Evolutionary conservation across 139 green algal genomes (phyloP).

Genomic region (Chlamydomonas incerta): DNA sequence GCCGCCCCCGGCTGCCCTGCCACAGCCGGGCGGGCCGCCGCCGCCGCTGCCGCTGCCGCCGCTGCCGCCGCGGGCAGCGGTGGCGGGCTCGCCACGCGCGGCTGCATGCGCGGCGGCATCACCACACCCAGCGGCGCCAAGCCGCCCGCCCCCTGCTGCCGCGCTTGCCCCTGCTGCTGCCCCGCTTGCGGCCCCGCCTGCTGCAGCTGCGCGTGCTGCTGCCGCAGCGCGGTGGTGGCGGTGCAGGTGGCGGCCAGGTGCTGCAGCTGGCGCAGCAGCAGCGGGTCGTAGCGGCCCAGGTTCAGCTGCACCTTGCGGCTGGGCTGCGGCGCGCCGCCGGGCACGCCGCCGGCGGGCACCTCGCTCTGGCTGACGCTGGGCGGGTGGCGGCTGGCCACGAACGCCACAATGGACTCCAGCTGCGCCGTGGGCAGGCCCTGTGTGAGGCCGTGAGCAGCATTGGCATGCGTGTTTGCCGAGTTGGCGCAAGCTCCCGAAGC

Average conservation of each 20-base stretch:
- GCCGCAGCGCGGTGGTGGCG: not conserved
- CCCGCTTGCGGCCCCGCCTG: not conserved
- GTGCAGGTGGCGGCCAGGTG: constrained; percentile 48
- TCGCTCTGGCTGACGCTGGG: constrained; percentile 28
- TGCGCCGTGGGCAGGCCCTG: constrained; percentile 48
- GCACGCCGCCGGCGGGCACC: not conserved
- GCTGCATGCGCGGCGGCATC: not conserved
- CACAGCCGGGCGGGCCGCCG: no score
- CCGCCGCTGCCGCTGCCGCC: not conserved
- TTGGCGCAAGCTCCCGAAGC: no score
- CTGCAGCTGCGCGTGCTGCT: constrained; percentile 7
- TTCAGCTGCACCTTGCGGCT: constrained; percentile 49
- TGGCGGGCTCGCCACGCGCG: not conserved
- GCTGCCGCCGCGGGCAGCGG: not conserved
- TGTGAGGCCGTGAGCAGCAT: no score
- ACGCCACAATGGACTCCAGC: constrained; percentile 50
- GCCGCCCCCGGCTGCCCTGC: not conserved
- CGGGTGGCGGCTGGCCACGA: constrained; percentile 46
- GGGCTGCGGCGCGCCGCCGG: not conserved
- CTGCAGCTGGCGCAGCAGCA: constrained; percentile 58
- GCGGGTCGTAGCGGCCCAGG: constrained; percentile 50
- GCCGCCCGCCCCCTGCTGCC: not conserved
- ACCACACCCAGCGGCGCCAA: no score
- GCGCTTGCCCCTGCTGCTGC: not conserved
- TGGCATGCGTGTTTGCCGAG: no score